A percentile compares a stretch with the other conserved stretches of the same genome.
phyloP scores from a whole-genome alignment of 2,329 filamentous ascomycete species.

The Coleophoma crateriformis region DNA sequence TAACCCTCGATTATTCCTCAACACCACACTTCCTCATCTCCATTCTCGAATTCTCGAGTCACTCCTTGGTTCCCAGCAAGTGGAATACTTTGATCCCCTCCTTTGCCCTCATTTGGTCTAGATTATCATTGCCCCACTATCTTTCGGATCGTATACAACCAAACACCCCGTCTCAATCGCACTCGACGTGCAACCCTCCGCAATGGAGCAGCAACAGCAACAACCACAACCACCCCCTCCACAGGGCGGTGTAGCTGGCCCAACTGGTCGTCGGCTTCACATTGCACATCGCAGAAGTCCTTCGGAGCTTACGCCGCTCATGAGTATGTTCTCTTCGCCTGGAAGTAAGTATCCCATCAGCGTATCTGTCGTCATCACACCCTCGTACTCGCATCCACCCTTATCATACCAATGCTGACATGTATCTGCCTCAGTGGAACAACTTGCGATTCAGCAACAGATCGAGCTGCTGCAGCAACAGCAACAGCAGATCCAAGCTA shows the following conservation, averaged over 20 bases:
- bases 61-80: conserved; percentile 21
- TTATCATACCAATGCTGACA: conserved; percentile 8
- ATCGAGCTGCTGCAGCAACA: conserved; percentile 97
- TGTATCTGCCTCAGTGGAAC: conserved; percentile 65
- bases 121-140: conserved; percentile 8
- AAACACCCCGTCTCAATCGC: conserved; percentile 27
- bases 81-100: conserved; percentile 18
- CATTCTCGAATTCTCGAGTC: conserved; percentile 29
- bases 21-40: conserved; percentile 36
- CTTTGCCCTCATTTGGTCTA: conserved; percentile 22
- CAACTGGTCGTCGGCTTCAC: conserved; percentile 83
- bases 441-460: conserved; percentile 95
- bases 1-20: conserved; percentile 34
- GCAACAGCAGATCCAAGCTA: conserved; percentile 94
- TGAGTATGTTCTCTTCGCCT: conserved; percentile 73
- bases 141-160: conserved; percentile 21
- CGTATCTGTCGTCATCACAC: conserved; percentile 20
- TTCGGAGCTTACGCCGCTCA: conserved; percentile 92
- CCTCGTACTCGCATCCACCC: not conserved
- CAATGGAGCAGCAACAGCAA: conserved; percentile 50
- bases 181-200: conserved; percentile 40
- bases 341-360: conserved; percentile 47
- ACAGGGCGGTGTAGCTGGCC: conserved; percentile 59
- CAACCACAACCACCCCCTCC: conserved; percentile 34
- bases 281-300: conserved; percentile 96